phyloP scores from a whole-genome alignment of 805 yeast genomes.

The Lipomyces orientalis region DNA sequence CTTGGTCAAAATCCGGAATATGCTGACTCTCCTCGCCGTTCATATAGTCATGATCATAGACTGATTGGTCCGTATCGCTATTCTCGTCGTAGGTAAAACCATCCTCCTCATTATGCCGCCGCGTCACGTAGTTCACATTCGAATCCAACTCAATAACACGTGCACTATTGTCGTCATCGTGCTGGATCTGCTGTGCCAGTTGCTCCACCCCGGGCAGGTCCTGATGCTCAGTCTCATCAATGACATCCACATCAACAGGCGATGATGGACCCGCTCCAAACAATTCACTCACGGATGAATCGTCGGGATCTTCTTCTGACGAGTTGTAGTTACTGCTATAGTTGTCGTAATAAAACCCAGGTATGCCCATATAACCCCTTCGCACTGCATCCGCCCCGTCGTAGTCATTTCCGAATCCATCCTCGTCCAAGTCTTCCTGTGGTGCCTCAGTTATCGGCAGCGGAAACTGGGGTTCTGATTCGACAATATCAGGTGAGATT shows the following conservation, averaged over 20 bases:
- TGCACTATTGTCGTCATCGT: conserved; percentile 10
- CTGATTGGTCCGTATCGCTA: conserved; percentile 7
- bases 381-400: background rate
- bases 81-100: background rate
- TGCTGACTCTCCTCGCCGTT: conserved; percentile 1
- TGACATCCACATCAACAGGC: conserved; percentile 6
- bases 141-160: conserved; percentile 20
- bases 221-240: background rate
- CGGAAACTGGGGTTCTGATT: background rate
- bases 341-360: conserved; percentile 29
- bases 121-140: conserved; percentile 12
- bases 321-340: conserved; percentile 30
- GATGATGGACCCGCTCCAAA: conserved; percentile 11
- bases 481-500: background rate
- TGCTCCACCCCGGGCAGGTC: background rate
- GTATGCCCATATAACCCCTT: conserved; percentile 20
- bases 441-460: background rate
- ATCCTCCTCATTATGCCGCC: conserved; percentile 2
- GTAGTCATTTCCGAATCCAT: background rate
- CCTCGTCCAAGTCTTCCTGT: background rate
- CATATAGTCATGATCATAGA: conserved; percentile 11
- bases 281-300: conserved; percentile 20
- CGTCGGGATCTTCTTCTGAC: conserved; percentile 36
- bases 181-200: background rate
- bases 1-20: conserved; percentile 23